Evolutionary conservation across 495 filamentous ascomycete genomes (phyloP), one percentile per base, ranked within the genome.

Genomic region (Aspergillus hancockii): DNA sequence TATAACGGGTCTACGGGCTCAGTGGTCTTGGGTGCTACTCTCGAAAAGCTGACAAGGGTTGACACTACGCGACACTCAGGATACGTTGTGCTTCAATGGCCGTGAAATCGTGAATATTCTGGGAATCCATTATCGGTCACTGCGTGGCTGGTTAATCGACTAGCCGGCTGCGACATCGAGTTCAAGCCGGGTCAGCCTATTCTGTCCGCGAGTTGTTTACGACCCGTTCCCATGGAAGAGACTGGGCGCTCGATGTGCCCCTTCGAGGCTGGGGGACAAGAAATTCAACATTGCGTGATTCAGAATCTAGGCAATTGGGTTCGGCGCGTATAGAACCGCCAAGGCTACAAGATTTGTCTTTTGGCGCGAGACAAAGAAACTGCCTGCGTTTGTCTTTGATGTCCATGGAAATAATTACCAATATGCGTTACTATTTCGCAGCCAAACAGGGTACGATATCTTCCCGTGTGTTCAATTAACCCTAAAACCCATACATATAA

Each of bases 81-180:
- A 60, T 0, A 49, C 46, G 9, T 45, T 68, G 40, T 32, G 52
- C 32, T 63, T 62, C 32, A 68, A 68, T 32, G 63, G 59, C 30
- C 19, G 55, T 25, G 60, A 68, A 28, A 58, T 64, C 19, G 63
- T 68, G 66, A 65, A 65, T 41, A 38, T 65, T n/a, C 59, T 65
- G 16, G 66, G 0, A 65, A 68, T 38, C 66, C 66, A 9, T 25
- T 68, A 0, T 59, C 63, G 16, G 66, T 53, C 7, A 53, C 62
- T 14, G 63, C 63, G 21, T 68, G 63, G 61, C 41, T 68, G 23
- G 56, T 65, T 10, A 65, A 66, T 21, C 32, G 59, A 22, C 53
- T 66, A 53, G 47, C 66, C 8, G 56, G 55, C 31, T 65, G 65
- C 54, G 61, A 55, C 31, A 59, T 68, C 22, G 60, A 65, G 30